These are phyloP conservation scores for Mucor velutinosus DNA, from an alignment of 371 early-diverging fungal genomes.

Conservation along the genomic window DNA sequence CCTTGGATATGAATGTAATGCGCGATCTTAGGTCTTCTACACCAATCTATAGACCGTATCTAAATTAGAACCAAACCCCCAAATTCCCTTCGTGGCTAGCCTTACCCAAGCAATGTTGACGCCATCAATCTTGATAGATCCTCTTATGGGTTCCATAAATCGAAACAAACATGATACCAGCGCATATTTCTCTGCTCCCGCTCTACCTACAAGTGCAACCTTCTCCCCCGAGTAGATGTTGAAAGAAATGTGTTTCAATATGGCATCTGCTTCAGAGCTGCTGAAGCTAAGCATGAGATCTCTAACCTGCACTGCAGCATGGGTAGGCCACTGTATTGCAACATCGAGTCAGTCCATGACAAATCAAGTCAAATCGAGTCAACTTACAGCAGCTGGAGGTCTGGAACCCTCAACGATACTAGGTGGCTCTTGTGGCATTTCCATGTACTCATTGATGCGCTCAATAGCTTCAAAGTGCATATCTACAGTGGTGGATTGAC, in stretches of 20 bases:
- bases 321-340: slow-evolving; percentile 69
- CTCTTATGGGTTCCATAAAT: slow-evolving; percentile 72
- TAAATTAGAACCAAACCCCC: background rate
- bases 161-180: slow-evolving; percentile 73
- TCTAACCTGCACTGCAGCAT: slow-evolving; percentile 67
- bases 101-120: slow-evolving; percentile 68
- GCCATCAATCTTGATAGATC: slow-evolving; percentile 76
- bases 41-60: slow-evolving; percentile 49
- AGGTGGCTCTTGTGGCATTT: slow-evolving; percentile 74
- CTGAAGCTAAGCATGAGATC: slow-evolving; percentile 60
- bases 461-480: slow-evolving; percentile 88
- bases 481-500: slow-evolving; percentile 80
- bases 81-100: background rate
- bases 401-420: slow-evolving; percentile 53
- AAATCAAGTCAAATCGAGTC: background rate
- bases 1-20: slow-evolving; percentile 84
- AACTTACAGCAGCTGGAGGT: slow-evolving; percentile 60
- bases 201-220: slow-evolving; percentile 75
- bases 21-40: slow-evolving; percentile 69
- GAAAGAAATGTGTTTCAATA: slow-evolving; percentile 63
- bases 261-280: slow-evolving; percentile 55
- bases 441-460: slow-evolving; percentile 74
- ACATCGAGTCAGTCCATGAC: background rate
- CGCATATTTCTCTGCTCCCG: slow-evolving; percentile 77
- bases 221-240: slow-evolving; percentile 63